phyloP scores from a whole-genome alignment of 768 basidiomycete genomes.

The Crepidotus variabilis region DNA sequence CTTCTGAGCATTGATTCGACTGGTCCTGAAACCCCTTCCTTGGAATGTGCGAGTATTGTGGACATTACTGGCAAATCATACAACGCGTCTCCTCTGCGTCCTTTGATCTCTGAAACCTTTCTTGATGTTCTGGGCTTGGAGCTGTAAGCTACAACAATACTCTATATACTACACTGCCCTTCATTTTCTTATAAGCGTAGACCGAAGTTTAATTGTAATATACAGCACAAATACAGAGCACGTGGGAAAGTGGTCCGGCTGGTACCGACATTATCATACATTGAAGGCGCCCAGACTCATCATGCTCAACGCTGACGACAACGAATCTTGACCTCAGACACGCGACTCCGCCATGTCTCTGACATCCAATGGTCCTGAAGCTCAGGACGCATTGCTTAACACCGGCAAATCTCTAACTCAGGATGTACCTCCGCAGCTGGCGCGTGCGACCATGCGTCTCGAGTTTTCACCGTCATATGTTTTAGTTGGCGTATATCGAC shows the following conservation, averaged over 20 bases:
- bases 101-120: no score
- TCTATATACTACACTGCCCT: no score
- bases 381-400: slow-evolving; percentile 15
- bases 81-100: no score
- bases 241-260: background rate
- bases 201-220: no score
- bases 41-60: background rate
- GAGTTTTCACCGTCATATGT: slow-evolving; percentile 81
- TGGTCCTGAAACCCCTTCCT: slow-evolving; percentile 14
- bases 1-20: slow-evolving; percentile 13
- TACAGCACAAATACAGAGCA: background rate
- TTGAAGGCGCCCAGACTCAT: background rate
- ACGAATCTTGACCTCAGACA: background rate
- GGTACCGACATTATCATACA: background rate
- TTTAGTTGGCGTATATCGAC: slow-evolving; percentile 78
- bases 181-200: no score
- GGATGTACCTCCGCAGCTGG: slow-evolving; percentile 43
- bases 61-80: background rate
- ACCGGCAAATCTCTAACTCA: slow-evolving; percentile 11
- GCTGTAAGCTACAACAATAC: no score
- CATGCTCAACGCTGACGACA: background rate
- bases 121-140: no score
- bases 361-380: slow-evolving; percentile 17
- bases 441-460: slow-evolving; percentile 57
- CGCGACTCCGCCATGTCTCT: slow-evolving; percentile 6